phyloP scores from a whole-genome alignment of 768 basidiomycete species.

The Kondoa subrosea region DNA sequence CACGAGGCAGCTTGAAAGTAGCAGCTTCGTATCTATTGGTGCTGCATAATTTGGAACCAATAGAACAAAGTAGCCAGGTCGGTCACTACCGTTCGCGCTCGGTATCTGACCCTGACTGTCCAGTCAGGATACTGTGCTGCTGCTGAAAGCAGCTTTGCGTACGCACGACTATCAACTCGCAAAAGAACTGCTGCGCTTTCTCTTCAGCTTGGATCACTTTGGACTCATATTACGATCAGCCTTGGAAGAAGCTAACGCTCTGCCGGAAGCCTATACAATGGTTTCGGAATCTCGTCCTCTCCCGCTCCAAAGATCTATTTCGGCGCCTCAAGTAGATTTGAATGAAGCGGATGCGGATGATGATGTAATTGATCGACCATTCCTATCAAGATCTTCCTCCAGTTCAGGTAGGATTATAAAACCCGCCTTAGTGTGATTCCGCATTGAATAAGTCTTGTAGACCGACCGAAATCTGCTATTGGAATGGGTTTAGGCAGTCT shows the following conservation, averaged over 20 bases:
- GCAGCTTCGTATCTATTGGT: constrained; percentile 86
- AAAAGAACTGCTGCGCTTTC: constrained; percentile 75
- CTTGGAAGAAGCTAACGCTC: constrained; percentile 19
- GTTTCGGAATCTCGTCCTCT: neutral
- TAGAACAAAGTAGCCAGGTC: constrained; percentile 49
- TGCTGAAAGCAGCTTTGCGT: constrained; percentile 58
- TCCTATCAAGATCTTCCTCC: neutral
- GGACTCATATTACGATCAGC: constrained; percentile 36
- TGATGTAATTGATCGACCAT: neutral
- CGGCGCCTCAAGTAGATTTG: neutral
- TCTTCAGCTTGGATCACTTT: constrained; percentile 78
- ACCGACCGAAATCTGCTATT: too few relatives aligned
- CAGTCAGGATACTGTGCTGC: constrained; percentile 50
- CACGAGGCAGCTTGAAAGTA: constrained; percentile 56
- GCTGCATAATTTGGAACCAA: constrained; percentile 77
- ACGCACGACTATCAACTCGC: constrained; percentile 70
- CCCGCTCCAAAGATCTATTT: neutral
- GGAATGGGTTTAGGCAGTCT: neutral
- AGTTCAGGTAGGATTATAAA: neutral
- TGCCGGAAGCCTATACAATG: constrained; percentile 3
- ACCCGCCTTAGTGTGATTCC: too few relatives aligned
- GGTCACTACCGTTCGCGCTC: constrained; percentile 18
- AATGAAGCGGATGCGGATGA: neutral
- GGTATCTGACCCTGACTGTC: constrained; percentile 17
- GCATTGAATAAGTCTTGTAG: too few relatives aligned